These are phyloP conservation scores for Kondoa subrosea DNA, from an alignment of 768 basidiomycete genomes.

Conservation along the genomic window DNA sequence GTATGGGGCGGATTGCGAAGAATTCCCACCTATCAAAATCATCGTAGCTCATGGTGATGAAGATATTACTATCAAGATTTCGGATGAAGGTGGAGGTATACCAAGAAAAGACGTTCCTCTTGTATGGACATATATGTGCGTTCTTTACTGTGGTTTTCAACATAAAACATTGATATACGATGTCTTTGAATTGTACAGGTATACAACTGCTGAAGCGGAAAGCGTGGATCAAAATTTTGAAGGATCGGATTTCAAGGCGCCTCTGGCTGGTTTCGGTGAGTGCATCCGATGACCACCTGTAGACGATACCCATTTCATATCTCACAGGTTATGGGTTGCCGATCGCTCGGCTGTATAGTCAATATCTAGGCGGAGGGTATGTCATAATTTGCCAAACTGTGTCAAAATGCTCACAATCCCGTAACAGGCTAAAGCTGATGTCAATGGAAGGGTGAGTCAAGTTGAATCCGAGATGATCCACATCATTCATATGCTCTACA, in stretches of 20 bases:
- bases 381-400: background rate
- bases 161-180: too few relatives aligned
- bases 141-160: slow-evolving; percentile 43
- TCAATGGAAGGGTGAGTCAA: slow-evolving; percentile 99
- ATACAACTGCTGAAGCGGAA: slow-evolving; percentile 29
- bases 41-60: slow-evolving; percentile 94
- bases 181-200: slow-evolving; percentile 17
- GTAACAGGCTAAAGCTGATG: slow-evolving; percentile 77
- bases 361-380: slow-evolving; percentile 53
- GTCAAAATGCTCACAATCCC: slow-evolving; percentile 9
- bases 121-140: slow-evolving; percentile 94
- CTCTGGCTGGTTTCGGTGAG: slow-evolving; percentile 59
- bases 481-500: too few relatives aligned
- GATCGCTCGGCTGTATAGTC: slow-evolving; percentile 78
- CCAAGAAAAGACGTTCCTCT: slow-evolving; percentile 66
- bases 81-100: slow-evolving; percentile 92
- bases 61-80: slow-evolving; percentile 97
- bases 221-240: slow-evolving; percentile 31
- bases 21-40: slow-evolving; percentile 79
- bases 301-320: too few relatives aligned
- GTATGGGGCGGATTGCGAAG: slow-evolving; percentile 63
- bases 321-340: slow-evolving; percentile 66
- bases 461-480: too few relatives aligned
- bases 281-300: too few relatives aligned
- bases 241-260: slow-evolving; percentile 76